phyloP scores from a whole-genome alignment of 768 basidiomycete species.

The Lactifluus pinguis region DNA sequence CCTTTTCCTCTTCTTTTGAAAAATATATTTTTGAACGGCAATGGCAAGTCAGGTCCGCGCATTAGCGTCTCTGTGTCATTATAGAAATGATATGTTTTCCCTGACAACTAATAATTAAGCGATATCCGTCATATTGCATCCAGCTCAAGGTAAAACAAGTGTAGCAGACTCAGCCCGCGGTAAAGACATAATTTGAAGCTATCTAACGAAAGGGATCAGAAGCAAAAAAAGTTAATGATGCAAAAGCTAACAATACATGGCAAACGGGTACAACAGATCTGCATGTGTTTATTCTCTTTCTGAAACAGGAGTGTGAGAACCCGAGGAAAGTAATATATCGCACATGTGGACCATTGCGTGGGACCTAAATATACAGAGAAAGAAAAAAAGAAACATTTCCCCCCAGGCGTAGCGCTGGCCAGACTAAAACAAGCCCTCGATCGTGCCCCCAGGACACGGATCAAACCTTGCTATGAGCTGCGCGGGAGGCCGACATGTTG shows the following conservation, averaged over 20 bases:
- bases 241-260: constrained; percentile 12
- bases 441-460: neutral
- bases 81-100: neutral
- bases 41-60: neutral
- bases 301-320: neutral
- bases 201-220: constrained; percentile 4
- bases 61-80: neutral
- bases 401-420: neutral
- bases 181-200: neutral
- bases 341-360: neutral
- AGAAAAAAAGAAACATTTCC: neutral
- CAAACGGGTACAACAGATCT: constrained; percentile 9
- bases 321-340: neutral
- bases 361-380: neutral
- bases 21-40: neutral
- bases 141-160: neutral
- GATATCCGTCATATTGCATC: neutral
- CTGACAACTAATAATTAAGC: neutral
- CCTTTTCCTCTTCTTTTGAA: neutral
- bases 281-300: neutral
- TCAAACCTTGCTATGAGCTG: neutral
- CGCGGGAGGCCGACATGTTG: neutral
- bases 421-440: neutral
- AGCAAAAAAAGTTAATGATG: neutral
- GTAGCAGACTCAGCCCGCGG: neutral